Evolutionary conservation across 805 yeast genomes (phyloP).

Genomic region (Ogataea ganodermae): DNA sequence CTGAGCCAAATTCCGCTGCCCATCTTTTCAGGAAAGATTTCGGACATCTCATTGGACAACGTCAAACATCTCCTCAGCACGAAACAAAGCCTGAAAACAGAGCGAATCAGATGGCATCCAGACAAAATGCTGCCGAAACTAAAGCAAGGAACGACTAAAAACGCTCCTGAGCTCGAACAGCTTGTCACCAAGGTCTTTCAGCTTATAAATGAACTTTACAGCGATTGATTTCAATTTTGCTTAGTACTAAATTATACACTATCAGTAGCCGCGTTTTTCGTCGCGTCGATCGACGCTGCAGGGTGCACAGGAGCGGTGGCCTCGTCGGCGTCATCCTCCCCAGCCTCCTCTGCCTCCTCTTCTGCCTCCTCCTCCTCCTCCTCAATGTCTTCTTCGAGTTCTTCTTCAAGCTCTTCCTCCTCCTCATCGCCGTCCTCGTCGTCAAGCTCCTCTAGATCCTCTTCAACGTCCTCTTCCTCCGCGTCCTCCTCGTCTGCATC

Average conservation of each 20-base stretch:
- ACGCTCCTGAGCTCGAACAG: slow-evolving; percentile 6
- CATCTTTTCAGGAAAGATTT: slow-evolving; percentile 10
- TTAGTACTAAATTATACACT: not conserved
- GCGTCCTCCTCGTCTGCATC: slow-evolving; percentile 33
- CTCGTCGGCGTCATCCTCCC: slow-evolving; percentile 19
- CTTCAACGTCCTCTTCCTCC: slow-evolving; percentile 34
- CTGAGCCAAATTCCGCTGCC: slow-evolving; percentile 24
- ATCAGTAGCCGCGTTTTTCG: not conserved
- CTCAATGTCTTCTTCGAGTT: not conserved
- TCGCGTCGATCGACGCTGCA: slow-evolving; percentile 3
- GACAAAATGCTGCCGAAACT: slow-evolving; percentile 50
- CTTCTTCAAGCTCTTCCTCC: slow-evolving; percentile 9
- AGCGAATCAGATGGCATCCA: slow-evolving; percentile 71
- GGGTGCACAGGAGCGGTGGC: not conserved
- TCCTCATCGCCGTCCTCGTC: slow-evolving; percentile 30
- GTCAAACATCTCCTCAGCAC: slow-evolving; percentile 21
- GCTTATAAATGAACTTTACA: slow-evolving; percentile 36
- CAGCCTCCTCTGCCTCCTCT: slow-evolving; percentile 6
- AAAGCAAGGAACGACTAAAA: slow-evolving; percentile 4
- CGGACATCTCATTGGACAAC: slow-evolving; percentile 17
- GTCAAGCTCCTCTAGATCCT: slow-evolving; percentile 22
- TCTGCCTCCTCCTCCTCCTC: slow-evolving; percentile 12
- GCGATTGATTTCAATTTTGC: not conserved
- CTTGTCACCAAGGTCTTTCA: slow-evolving; percentile 45
- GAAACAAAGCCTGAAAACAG: slow-evolving; percentile 39